Conservation (phyloP, 176 grass and related monocot genomes). For the Aegilops tauschii region DNA sequence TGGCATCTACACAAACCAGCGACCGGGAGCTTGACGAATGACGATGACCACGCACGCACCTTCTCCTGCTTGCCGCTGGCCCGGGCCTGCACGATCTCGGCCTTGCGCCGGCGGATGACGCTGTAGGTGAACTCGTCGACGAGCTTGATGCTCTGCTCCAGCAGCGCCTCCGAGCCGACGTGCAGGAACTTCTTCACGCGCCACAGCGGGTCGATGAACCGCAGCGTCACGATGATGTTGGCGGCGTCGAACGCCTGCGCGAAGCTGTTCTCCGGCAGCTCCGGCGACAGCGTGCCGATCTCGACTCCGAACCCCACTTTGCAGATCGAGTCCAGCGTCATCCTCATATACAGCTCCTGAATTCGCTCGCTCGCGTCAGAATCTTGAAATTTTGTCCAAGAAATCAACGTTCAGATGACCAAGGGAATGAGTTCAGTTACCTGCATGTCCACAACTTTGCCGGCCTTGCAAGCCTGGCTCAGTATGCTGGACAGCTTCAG, state of each 20-base stretch:
- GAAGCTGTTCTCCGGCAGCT: constrained; percentile 84
- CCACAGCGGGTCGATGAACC: constrained; percentile 90
- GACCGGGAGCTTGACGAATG: neutral
- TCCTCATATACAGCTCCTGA: constrained; percentile 89
- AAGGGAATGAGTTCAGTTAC: constrained; percentile 24
- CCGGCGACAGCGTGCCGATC: constrained; percentile 76
- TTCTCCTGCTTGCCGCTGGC: constrained; percentile 50
- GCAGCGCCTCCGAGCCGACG: constrained; percentile 72
- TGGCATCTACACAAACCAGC: neutral
- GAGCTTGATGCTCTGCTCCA: constrained; percentile 80
- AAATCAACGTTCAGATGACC: neutral
- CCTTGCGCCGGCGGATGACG: constrained; percentile 71
- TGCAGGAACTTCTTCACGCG: constrained; percentile 70
- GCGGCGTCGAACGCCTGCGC: constrained; percentile 78
- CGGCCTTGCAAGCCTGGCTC: constrained; percentile 44
- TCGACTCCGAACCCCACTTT: constrained; percentile 89
- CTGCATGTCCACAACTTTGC: constrained; percentile 73
- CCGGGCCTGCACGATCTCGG: constrained; percentile 63
- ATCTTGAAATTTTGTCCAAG: neutral
- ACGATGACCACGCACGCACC: neutral
- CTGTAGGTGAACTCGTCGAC: constrained; percentile 88
- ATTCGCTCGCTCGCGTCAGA: neutral
- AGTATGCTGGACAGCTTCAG: constrained; percentile 83
- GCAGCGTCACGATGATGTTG: constrained; percentile 81
- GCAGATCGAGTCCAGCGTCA: constrained; percentile 92